These are phyloP conservation scores for Vickermania spadyakhi DNA, from an alignment of 208 protist species.

Conservation along the genomic window DNA sequence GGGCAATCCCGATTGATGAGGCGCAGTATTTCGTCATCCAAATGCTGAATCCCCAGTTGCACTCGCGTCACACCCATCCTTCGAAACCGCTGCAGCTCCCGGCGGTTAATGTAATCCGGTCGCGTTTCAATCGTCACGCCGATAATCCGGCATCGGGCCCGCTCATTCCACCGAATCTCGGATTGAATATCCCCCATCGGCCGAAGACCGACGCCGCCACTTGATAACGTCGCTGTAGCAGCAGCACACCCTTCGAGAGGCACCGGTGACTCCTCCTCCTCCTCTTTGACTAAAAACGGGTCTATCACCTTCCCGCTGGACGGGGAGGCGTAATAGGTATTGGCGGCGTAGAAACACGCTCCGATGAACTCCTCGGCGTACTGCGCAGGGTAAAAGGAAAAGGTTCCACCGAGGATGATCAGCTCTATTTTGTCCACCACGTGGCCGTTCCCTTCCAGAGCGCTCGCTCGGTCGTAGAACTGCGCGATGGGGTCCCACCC, in stretches of 20 bases:
- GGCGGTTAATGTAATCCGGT: constrained; percentile 96
- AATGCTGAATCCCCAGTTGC: constrained; percentile 99
- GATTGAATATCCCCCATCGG: constrained; percentile 56
- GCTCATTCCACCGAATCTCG: constrained; percentile 88
- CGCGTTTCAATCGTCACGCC: constrained; percentile 99
- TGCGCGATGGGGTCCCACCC: constrained; percentile 86
- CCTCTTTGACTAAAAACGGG: not conserved
- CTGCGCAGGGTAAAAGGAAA: constrained; percentile 94
- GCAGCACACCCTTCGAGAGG: not conserved
- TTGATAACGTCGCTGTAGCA: not conserved
- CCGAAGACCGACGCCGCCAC: constrained; percentile 27
- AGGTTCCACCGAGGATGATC: constrained; percentile 99
- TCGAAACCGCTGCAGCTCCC: constrained; percentile 85
- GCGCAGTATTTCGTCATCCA: constrained; percentile 96
- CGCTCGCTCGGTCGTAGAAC: constrained; percentile 87
- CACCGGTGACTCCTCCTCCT: not conserved
- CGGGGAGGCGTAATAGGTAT: constrained; percentile 83
- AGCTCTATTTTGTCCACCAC: constrained; percentile 97
- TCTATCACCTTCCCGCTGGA: not conserved
- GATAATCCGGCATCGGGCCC: constrained; percentile 95
- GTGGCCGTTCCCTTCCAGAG: constrained; percentile 89
- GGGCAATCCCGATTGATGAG: constrained; percentile 96
- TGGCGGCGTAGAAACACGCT: constrained; percentile 88
- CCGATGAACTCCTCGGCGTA: constrained; percentile 92
- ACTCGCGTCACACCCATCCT: constrained; percentile 94